Evolutionary conservation across 179 eudicot species (phyloP).

Genomic region (Beta macrorhiza): DNA sequence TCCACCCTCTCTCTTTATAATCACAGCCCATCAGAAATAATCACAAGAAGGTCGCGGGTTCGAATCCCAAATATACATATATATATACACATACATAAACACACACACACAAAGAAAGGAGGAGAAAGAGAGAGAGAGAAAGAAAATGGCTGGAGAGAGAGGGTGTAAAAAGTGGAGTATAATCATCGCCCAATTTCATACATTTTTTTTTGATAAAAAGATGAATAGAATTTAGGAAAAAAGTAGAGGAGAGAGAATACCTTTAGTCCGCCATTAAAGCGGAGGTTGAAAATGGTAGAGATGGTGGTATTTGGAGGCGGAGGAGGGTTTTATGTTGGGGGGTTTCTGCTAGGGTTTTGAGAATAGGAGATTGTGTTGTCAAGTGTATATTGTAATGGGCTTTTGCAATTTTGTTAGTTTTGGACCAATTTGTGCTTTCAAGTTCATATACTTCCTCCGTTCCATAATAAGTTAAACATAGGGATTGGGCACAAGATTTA

Average conservation of each 20-base stretch:
- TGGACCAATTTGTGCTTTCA: background rate
- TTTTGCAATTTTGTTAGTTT: background rate
- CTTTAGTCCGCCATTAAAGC: background rate
- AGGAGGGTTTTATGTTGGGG: background rate
- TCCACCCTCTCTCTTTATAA: conserved; percentile 52
- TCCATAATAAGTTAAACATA: too few species aligned
- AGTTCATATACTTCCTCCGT: too few species aligned
- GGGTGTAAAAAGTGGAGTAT: background rate
- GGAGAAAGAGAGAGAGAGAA: background rate
- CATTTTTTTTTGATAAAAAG: background rate
- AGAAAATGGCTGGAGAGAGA: too few species aligned
- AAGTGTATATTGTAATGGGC: background rate
- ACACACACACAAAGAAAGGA: background rate
- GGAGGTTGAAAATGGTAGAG: background rate
- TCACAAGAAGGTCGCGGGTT: conserved; percentile 1
- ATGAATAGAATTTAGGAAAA: too few species aligned
- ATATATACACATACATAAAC: background rate
- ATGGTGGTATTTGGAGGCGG: background rate
- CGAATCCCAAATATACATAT: background rate
- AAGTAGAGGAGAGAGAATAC: background rate
- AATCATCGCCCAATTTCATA: conserved; percentile 11
- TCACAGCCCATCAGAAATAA: conserved; percentile 28
- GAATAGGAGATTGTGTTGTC: background rate
- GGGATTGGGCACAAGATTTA: too few species aligned
- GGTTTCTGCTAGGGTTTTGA: conserved; percentile 10